These are phyloP conservation scores for Sonneratia caseolaris DNA, from an alignment of 345 rosid genomes.

Conservation along the genomic window DNA sequence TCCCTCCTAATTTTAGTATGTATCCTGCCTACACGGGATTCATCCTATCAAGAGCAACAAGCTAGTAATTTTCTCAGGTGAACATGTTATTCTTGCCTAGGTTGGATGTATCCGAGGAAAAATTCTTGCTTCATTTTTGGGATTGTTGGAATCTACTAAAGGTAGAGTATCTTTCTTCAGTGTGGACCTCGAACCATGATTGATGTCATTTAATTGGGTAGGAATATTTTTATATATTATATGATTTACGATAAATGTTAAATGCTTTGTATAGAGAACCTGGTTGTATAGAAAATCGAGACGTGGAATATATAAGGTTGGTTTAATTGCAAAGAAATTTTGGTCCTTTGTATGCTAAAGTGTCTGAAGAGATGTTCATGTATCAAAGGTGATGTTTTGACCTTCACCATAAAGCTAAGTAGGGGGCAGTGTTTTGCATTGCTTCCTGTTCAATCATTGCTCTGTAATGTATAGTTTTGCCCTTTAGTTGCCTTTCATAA, in stretches of 20 bases:
- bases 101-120: slow-evolving; percentile 72
- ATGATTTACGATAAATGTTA: not conserved
- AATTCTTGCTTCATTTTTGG: slow-evolving; percentile 78
- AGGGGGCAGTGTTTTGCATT: not conserved
- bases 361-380: not conserved
- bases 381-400: not conserved
- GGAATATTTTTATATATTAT: not conserved
- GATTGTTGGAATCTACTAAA: slow-evolving; percentile 66
- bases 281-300: not conserved
- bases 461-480: not conserved
- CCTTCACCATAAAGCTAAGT: not conserved
- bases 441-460: not conserved
- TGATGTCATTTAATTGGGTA: not conserved
- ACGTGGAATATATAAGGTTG: not conserved
- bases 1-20: not conserved
- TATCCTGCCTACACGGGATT: not conserved
- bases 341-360: slow-evolving; percentile 1
- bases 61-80: not conserved
- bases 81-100: slow-evolving; percentile 26
- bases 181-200: not conserved
- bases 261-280: not conserved
- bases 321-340: not conserved
- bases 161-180: slow-evolving; percentile 27
- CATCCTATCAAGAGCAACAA: not conserved
- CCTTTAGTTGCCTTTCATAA: not conserved